Base-by-base conservation (phyloP, 192 early-diverging fungal species). In the Entomortierella beljakovae region DNA sequence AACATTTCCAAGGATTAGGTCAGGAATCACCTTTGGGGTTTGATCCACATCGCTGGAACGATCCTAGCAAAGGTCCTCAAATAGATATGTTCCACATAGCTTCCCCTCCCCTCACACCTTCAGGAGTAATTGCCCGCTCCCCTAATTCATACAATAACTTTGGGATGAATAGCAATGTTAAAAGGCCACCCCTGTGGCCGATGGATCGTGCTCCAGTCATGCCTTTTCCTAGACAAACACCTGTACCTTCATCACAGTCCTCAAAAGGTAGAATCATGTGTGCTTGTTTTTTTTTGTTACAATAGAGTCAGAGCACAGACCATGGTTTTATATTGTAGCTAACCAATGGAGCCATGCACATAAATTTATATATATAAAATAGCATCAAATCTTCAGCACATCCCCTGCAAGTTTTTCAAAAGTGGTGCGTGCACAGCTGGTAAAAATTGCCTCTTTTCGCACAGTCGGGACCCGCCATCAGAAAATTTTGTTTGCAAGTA, bases 351-450 rank as follows among this genome's bases (percentile, higher is more conserved):
- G 42, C 23, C 3, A 48, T 6, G 6, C 28, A 29, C 25, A 6
- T 34, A 38, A 35, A 50, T 43, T n/a, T n/a, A n/a, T 20, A 46
- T 46, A 46, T 20, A 46, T 20, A 5, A 3, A 20, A 20, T 55
- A 85, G 81, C 71, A 13, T 61, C 83, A 31, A 80, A 80, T 32
- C 60, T 85, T 2, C 81, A 82, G 13, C 92, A 93, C 61, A 88
- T 93, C 55, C 92, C 92, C 15, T 93, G 92, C 85, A 94, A 94
- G 81, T 94, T 94, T 74, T 92, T 87, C 84, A 92, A 88, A 69
- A 87, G 88, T 50, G 90, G 91, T 9, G 88, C 89, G 35, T 94
- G 92, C 71, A 92, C 92, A 9, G 92, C 92, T 15, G 92, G 92
- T 31, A 82, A 87, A 61, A 88, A 89, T 56, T 94, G 92, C 61